Evolutionary conservation across 2,329 filamentous ascomycete species (phyloP), one percentile per base, ranked within the genome.

Genomic region (Ascochyta rabiei): DNA sequence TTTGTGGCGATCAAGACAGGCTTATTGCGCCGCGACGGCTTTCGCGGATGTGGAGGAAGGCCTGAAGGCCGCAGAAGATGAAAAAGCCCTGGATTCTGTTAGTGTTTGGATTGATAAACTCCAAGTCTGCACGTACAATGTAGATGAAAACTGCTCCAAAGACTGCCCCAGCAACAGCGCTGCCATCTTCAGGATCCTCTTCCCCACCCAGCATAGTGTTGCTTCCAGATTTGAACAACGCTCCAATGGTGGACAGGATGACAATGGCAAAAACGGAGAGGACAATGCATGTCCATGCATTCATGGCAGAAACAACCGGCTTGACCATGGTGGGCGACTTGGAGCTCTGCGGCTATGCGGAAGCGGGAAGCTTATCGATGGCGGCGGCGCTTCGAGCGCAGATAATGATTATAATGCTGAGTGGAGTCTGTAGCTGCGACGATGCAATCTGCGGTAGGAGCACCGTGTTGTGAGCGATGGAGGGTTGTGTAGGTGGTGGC

Each of bases 131-230:
- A 86, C 90, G 63, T 87, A 97, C 93, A 64, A 83, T 85, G 73
- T 98, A 98, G 71, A 98, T 88, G 47, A 91, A 81, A 37, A 98
- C 93, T 37, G 93, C 91, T 23, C 87, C 87, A 70, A 96, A 97
- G 48, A 97, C 88, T 24, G 92, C 93, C 23, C 83, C 86, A 5
- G 93, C 91, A 42, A 97, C 91, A 31, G 87, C 90, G 58, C 82
- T 82, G 53, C 89, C 89, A 69, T 96, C 84, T 62, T 87, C 79
- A 7, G 88, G 90, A 54, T 84, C 81, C 50, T 89, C 84, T 44
- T 83, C 83, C 49, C 86, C 86, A 61, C 93, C 93, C 69, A 92
- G 87, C 75, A 97, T 87, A 63, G 89, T 88, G 75, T 95, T 91
- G 77, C 96, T 90, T 63, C 81, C 67, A 78, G 82, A 84, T 70